These are phyloP conservation scores for Pseudozyma flocculosa DNA, from an alignment of 1,284 basidiomycete species.

Conservation along the genomic window DNA sequence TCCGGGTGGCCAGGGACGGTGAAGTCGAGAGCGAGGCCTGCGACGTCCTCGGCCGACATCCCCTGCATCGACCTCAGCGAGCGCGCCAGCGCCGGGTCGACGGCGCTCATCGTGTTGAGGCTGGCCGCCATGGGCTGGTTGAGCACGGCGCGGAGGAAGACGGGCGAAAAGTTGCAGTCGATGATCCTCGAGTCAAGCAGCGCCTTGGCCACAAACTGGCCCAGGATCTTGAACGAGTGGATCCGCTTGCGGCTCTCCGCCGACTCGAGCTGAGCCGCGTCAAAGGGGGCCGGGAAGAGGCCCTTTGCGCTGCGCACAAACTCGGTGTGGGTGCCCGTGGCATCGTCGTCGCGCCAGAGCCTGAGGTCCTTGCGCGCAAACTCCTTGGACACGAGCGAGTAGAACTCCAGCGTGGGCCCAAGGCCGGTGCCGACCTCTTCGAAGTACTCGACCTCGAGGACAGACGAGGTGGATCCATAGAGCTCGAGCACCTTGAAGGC, in stretches of 20 bases:
- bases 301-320: slow-evolving; percentile 68
- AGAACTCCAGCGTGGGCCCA: slow-evolving; percentile 98
- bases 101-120: slow-evolving; percentile 70
- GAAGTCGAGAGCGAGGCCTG: slow-evolving; percentile 89
- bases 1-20: slow-evolving; percentile 87
- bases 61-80: slow-evolving; percentile 76
- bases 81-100: slow-evolving; percentile 80
- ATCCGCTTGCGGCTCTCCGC: slow-evolving; percentile 58
- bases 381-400: slow-evolving; percentile 87
- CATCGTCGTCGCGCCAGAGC: slow-evolving; percentile 81
- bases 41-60: slow-evolving; percentile 67
- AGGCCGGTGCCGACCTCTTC: slow-evolving; percentile 98
- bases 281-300: slow-evolving; percentile 77
- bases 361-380: slow-evolving; percentile 83
- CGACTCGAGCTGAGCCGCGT: slow-evolving; percentile 6
- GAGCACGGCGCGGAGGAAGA: slow-evolving; percentile 84
- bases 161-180: slow-evolving; percentile 87
- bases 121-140: slow-evolving; percentile 80
- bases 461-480: slow-evolving; percentile 82
- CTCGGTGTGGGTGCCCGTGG: slow-evolving; percentile 58
- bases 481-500: slow-evolving; percentile 96
- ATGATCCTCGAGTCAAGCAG: slow-evolving; percentile 96
- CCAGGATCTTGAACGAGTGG: slow-evolving; percentile 83
- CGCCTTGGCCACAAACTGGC: slow-evolving; percentile 96
- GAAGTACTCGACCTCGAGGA: slow-evolving; percentile 97